phyloP scores from a whole-genome alignment of 208 protist species.

The Trypanosoma grayi region DNA sequence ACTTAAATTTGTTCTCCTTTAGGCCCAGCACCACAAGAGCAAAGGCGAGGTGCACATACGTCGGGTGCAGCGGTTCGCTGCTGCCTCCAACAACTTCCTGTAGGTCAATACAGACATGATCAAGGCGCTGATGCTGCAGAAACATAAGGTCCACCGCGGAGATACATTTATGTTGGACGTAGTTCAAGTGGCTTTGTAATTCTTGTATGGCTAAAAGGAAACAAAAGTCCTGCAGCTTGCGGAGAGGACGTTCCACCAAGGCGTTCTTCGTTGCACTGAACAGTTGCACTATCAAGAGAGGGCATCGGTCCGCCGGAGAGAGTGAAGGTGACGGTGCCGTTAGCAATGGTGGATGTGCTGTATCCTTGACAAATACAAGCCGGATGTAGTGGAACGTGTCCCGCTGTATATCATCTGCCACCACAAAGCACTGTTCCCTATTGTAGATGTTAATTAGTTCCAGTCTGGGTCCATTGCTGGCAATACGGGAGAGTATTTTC shows the following conservation, averaged over 20 bases:
- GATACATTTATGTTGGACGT: conserved; percentile 80
- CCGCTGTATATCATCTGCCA: conserved; percentile 70
- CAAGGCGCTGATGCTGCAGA: conserved; percentile 67
- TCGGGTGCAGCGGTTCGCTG: not conserved
- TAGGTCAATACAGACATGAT: conserved; percentile 50
- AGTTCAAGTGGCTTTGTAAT: conserved; percentile 84
- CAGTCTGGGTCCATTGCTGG: conserved; percentile 65
- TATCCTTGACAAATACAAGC: conserved; percentile 83
- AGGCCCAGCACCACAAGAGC: conserved; percentile 69
- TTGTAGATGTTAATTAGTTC: conserved; percentile 86
- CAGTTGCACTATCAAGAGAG: conserved; percentile 77
- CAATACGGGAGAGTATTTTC: conserved; percentile 71
- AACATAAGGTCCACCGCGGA: conserved; percentile 84
- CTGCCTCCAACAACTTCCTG: conserved; percentile 11
- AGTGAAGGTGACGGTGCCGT: conserved; percentile 49
- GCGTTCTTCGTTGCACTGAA: conserved; percentile 73
- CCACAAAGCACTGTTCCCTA: conserved; percentile 84
- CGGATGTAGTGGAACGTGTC: conserved; percentile 89
- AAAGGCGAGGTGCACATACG: conserved; percentile 38
- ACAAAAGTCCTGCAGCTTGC: conserved; percentile 83
- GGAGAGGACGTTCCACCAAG: conserved; percentile 53
- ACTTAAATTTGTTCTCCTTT: conserved; percentile 86
- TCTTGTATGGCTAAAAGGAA: conserved; percentile 87
- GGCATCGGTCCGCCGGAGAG: conserved; percentile 54
- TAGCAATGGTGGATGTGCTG: conserved; percentile 37